These are phyloP conservation scores for Cutaneotrichosporon spelunceum DNA, from an alignment of 1,284 basidiomycete genomes.

Conservation along the genomic window DNA sequence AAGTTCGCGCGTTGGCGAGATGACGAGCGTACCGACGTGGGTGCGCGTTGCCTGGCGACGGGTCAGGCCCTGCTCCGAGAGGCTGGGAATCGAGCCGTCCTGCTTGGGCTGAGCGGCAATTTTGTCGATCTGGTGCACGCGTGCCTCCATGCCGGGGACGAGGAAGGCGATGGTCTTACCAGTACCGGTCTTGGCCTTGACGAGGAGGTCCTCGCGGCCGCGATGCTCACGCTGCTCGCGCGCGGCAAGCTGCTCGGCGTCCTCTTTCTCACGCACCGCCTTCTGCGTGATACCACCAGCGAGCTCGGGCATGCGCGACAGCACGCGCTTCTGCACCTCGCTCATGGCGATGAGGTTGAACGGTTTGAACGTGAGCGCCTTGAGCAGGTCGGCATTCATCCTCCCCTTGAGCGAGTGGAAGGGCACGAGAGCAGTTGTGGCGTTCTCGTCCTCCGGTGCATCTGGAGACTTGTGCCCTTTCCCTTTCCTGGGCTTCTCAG, in stretches of 20 bases:
- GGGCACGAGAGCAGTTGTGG: conserved; percentile 24
- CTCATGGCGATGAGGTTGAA: conserved; percentile 76
- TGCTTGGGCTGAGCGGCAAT: conserved; percentile 26
- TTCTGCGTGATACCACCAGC: conserved; percentile 32
- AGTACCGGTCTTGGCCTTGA: conserved; percentile 80
- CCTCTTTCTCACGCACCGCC: conserved; percentile 13
- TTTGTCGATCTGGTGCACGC: conserved; percentile 53
- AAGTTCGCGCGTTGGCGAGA: conserved; percentile 91
- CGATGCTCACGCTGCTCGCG: conserved; percentile 24
- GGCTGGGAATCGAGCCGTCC: conserved; percentile 26
- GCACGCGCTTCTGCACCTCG: conserved; percentile 76
- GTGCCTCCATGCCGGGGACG: conserved; percentile 78
- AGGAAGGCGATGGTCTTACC: conserved; percentile 89
- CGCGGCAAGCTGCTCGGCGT: conserved; percentile 15
- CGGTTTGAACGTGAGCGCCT: conserved; percentile 64
- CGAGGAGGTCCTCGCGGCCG: conserved; percentile 41
- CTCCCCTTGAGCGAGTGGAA: conserved; percentile 55
- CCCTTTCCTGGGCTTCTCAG: neutral
- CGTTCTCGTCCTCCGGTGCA: neutral
- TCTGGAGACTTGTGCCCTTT: conserved; percentile 1
- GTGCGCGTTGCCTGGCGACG: conserved; percentile 53
- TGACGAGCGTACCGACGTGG: conserved; percentile 72
- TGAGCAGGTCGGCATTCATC: conserved; percentile 57
- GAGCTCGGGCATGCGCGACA: conserved; percentile 58
- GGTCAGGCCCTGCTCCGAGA: neutral